Evolutionary conservation across 768 basidiomycete genomes (phyloP), one percentile per base, ranked within the genome.

Genomic region (Sarcodon aspratus): DNA sequence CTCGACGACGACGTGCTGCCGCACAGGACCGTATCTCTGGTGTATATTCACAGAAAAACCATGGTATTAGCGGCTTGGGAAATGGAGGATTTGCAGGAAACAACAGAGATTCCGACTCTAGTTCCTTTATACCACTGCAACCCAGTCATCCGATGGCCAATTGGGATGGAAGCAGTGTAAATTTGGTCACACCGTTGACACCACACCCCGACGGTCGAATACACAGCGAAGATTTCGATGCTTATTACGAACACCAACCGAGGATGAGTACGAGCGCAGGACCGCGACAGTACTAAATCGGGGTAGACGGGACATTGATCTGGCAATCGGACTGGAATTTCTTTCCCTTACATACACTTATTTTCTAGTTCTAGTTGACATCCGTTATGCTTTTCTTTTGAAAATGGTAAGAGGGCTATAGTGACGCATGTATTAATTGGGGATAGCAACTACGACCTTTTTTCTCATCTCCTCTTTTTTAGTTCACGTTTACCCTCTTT

Each of bases 41-140:
- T 61, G 35, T 56, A 62, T 13, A 56, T 62, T 36, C 74, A 71
- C 52, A 64, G 68, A 48, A 68, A 71, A 68, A 63, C 66, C 33
- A 47, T 68, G 52, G 48, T 57, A 50, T 52, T 59, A 66, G 65
- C 21, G 61, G 56, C 37, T 57, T 50, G 40, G 58, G 58, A 27
- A 60, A 58, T 21, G 63, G 50, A 27, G 57, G 56, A 46, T 53
- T 56, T 36, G 57, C 50, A 51, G 55, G 53, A 42, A 55, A 60
- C 48, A 66, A 27, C 21, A 27, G 79, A 36, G 64, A 64, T 64
- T 80, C 80, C 53, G 77, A 82, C 66, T 78, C 80, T 57, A 81
- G 79, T 53, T 75, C 82, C 34, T 85, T 86, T 57, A 68, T 82
- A 46, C 84, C 85, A n/a, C 61, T 87, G 57, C 75, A 77, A 54